A percentile compares a stretch with the other conserved stretches of the same genome.
Conservation (phyloP, 495 filamentous ascomycete genomes). For the Podospora pseudoanserina region DNA sequence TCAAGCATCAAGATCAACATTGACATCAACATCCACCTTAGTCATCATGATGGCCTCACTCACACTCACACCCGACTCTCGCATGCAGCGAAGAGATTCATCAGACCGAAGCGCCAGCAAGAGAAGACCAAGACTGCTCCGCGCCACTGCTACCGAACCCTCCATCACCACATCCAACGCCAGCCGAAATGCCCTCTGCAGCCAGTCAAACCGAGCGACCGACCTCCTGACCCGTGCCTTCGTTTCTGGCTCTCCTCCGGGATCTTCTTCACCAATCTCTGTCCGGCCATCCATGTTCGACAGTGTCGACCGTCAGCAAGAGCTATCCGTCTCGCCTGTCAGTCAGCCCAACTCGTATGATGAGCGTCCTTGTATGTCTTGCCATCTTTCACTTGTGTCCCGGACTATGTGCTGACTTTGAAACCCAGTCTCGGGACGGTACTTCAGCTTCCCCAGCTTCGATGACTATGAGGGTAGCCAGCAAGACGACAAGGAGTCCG, state of each 20-base stretch:
- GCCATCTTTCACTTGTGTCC: not conserved
- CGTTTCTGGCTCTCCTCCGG: conserved; percentile 39
- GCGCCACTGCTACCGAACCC: conserved; percentile 50
- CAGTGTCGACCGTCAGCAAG: conserved; percentile 26
- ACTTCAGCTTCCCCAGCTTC: conserved; percentile 58
- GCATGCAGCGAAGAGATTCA: conserved; percentile 37
- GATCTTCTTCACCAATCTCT: conserved; percentile 35
- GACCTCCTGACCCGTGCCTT: conserved; percentile 50
- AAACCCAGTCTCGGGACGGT: conserved; percentile 39
- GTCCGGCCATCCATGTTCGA: conserved; percentile 38
- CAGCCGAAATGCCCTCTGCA: conserved; percentile 46
- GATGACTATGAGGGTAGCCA: conserved; percentile 46
- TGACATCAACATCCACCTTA: conserved; percentile 9
- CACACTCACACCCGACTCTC: conserved; percentile 24
- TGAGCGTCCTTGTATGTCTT: conserved; percentile 28
- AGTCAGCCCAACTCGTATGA: conserved; percentile 31
- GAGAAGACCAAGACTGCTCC: conserved; percentile 48
- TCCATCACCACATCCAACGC: conserved; percentile 54
- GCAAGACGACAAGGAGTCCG: conserved; percentile 31
- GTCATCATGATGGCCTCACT: conserved; percentile 31
- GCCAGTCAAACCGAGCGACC: conserved; percentile 45
- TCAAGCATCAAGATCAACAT: not conserved
- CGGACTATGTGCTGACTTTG: conserved; percentile 15
- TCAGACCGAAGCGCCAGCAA: conserved; percentile 31
- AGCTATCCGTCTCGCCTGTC: conserved; percentile 31